These are phyloP conservation scores for Paraphaeosphaeria minitans DNA, from an alignment of 2,329 filamentous ascomycete genomes.

Conservation along the genomic window DNA sequence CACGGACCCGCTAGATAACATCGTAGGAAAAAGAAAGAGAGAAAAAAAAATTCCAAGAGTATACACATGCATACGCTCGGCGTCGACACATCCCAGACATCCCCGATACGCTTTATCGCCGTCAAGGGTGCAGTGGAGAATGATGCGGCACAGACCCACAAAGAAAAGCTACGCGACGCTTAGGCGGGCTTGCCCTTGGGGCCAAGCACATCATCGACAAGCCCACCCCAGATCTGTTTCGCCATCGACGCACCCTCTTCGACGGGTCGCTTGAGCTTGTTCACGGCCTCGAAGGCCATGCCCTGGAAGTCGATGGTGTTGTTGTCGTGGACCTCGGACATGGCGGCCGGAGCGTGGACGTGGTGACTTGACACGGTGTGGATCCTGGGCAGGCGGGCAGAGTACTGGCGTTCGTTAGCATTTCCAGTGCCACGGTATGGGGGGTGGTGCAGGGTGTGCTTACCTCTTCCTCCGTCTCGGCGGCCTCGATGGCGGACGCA, in stretches of 20 bases:
- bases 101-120: neutral
- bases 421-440: neutral
- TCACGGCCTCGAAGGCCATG: slow-evolving; percentile 57
- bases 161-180: slow-evolving; percentile 10
- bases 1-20: neutral
- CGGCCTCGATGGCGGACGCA: slow-evolving; percentile 17
- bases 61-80: neutral
- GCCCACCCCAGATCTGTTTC: slow-evolving; percentile 53
- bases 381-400: slow-evolving; percentile 63
- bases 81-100: neutral
- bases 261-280: slow-evolving; percentile 39
- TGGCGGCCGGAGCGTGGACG: slow-evolving; percentile 56
- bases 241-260: slow-evolving; percentile 51
- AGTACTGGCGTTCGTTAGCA: slow-evolving; percentile 20
- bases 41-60: neutral
- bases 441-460: slow-evolving; percentile 7
- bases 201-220: slow-evolving; percentile 58
- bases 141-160: slow-evolving; percentile 1
- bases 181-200: slow-evolving; percentile 38
- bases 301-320: slow-evolving; percentile 61
- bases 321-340: slow-evolving; percentile 64
- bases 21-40: too few species aligned
- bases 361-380: slow-evolving; percentile 56
- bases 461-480: slow-evolving; percentile 29
- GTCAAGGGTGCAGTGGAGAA: neutral